Base-by-base conservation (phyloP, 495 filamentous ascomycete species). In the Talaromyces ruber region DNA sequence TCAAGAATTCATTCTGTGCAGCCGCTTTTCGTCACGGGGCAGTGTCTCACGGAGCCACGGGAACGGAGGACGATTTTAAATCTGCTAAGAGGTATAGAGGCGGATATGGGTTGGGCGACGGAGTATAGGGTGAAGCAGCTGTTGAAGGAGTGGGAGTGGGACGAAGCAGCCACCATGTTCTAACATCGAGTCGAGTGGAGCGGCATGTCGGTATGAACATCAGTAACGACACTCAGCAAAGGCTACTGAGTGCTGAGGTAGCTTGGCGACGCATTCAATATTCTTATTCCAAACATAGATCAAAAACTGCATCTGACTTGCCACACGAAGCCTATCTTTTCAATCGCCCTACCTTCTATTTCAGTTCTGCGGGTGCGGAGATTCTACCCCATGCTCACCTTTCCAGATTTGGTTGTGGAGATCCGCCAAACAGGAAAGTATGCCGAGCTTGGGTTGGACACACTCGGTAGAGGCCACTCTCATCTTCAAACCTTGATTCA, bases 71-170 rank as follows among this genome's bases (percentile, higher is more conserved):
- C 79, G 14, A 74, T 85, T 18, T 60, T 86, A 57, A 73, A 76
- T 16, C 69, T 86, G 43, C 66, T 88, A 52, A 70, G 81, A n/a
- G 80, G 77, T 26, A 81, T 87, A 32, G 84, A 87, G 69, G 63
- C 66, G 3, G 84, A 87, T 63, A 72, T 82, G 12, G 85, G 84
- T 22, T 87, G 84, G 85, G 84, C 84, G 1, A 87, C 82, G 26
- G 82, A 85, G 61, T 85, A 87, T 66, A 78, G 84, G 39, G 80
- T 83, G 8, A 70, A 79, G 64, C 78, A 84, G 65, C 64, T 87
- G 61, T 63, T 83, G 25, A 75, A 81, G 64, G 78, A 86, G 62
- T 88, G 84, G 84, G 72, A 67, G 12, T 83, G 78, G 77, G 67
- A 75, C 25, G 75, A 75, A 60, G 66, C 16, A 12, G 34, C 22